These are phyloP conservation scores for Eutypella sp. DNA, from an alignment of 2,329 filamentous ascomycete species.

Conservation along the genomic window DNA sequence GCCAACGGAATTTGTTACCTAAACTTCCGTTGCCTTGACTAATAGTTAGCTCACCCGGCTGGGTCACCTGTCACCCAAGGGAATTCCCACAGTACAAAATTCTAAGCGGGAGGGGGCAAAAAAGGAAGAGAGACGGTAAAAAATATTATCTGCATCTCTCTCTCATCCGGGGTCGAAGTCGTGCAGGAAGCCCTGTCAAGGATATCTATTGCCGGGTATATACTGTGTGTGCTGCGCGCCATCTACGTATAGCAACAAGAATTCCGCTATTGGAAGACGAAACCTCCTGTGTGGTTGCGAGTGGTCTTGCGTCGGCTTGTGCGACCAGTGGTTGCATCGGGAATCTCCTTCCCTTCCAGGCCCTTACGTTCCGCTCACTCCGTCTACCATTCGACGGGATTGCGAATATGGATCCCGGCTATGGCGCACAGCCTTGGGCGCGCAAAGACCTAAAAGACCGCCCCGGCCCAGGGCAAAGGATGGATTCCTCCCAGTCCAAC, in stretches of 20 bases:
- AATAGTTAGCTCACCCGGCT: constrained; percentile 34
- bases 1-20: constrained; percentile 39
- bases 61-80: constrained; percentile 1
- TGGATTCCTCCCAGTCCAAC: neutral
- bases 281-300: neutral
- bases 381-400: no score
- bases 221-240: no score
- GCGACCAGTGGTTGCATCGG: neutral
- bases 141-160: no score
- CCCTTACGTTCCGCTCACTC: neutral
- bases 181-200: no score
- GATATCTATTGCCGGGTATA: no score
- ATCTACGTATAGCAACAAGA: no score
- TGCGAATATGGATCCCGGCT: neutral
- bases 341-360: neutral
- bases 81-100: neutral
- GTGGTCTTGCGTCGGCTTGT: neutral
- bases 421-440: neutral
- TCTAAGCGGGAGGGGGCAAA: constrained; percentile 1
- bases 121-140: neutral
- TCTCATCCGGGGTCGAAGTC: no score
- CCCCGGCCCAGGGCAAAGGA: neutral
- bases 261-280: no score
- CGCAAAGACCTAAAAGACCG: neutral
- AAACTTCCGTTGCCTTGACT: constrained; percentile 40